Evolutionary conservation across 257 asterid species (phyloP).

Genomic region (Voacanga thouarsii): DNA sequence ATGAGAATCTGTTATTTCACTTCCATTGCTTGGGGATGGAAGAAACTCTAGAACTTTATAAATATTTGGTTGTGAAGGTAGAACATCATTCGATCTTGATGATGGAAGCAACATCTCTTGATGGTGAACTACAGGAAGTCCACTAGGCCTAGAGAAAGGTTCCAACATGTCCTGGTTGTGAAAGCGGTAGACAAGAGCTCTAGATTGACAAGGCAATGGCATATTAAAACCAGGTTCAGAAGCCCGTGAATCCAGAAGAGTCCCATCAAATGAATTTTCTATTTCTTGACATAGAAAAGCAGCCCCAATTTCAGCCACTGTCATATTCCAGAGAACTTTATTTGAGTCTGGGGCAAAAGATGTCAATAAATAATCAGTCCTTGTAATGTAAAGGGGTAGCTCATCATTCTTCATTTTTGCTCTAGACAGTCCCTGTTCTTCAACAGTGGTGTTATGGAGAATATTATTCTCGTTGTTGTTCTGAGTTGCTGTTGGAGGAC

Average conservation of each 20-base stretch:
- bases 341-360: conserved; percentile 80
- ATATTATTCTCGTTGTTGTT: conserved; percentile 27
- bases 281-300: conserved; percentile 72
- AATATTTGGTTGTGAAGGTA: conserved; percentile 63
- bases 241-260: conserved; percentile 36
- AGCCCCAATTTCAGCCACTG: conserved; percentile 88
- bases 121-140: conserved; percentile 39
- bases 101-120: conserved; percentile 54
- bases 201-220: conserved; percentile 91
- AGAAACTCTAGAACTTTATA: conserved; percentile 46
- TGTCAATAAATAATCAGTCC: conserved; percentile 79
- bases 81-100: conserved; percentile 33
- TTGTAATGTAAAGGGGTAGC: conserved; percentile 71
- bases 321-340: conserved; percentile 78
- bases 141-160: conserved; percentile 35
- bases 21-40: conserved; percentile 29
- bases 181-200: conserved; percentile 65
- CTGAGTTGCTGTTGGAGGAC: conserved; percentile 34
- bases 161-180: conserved; percentile 49
- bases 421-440: conserved; percentile 40
- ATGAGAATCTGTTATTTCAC: conserved; percentile 22
- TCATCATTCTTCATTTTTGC: conserved; percentile 37
- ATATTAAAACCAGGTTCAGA: conserved; percentile 55
- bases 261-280: conserved; percentile 42
- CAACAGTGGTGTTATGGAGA: conserved; percentile 35